phyloP scores from a whole-genome alignment of 176 grass and related monocot genomes.

The Triticum turgidum region DNA sequence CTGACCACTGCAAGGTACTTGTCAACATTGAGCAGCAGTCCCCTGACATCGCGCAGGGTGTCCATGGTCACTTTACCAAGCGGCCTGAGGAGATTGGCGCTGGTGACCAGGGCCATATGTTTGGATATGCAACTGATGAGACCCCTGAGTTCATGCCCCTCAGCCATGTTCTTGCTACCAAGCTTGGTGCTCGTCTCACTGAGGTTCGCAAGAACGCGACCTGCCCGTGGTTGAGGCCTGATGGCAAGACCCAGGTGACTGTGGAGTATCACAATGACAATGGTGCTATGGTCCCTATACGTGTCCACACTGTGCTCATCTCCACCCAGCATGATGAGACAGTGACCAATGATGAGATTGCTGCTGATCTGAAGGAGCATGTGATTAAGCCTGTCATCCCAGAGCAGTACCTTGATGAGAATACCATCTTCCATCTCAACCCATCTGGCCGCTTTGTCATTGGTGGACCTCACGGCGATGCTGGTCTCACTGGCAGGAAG shows the following conservation, averaged over 20 bases:
- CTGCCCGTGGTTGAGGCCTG: conserved; percentile 60
- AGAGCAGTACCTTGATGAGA: conserved; percentile 23
- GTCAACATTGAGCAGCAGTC: conserved; percentile 26
- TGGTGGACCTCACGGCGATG: conserved; percentile 18
- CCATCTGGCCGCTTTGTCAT: conserved; percentile 24
- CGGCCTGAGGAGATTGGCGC: conserved; percentile 17
- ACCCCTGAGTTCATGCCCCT: conserved; percentile 21
- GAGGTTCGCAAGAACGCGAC: conserved; percentile 60
- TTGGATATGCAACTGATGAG: conserved; percentile 22
- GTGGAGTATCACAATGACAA: conserved; percentile 15
- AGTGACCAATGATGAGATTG: conserved; percentile 17
- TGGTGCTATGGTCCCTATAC: conserved; percentile 12
- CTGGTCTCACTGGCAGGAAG: conserved; percentile 20
- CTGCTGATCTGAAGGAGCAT: conserved; percentile 22
- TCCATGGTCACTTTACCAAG: conserved; percentile 21
- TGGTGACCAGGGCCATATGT: conserved; percentile 18
- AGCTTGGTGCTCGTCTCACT: conserved; percentile 61
- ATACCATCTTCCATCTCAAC: conserved; percentile 24
- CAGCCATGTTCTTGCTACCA: conserved; percentile 58
- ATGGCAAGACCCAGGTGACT: conserved; percentile 35
- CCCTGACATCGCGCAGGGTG: conserved; percentile 13
- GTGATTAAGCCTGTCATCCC: conserved; percentile 18
- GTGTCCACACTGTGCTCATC: conserved; percentile 21
- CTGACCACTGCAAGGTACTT: conserved; percentile 17
- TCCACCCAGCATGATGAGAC: conserved; percentile 21